These are phyloP conservation scores for Elaphomyces granulatus DNA, from an alignment of 495 filamentous ascomycete genomes.

Conservation along the genomic window DNA sequence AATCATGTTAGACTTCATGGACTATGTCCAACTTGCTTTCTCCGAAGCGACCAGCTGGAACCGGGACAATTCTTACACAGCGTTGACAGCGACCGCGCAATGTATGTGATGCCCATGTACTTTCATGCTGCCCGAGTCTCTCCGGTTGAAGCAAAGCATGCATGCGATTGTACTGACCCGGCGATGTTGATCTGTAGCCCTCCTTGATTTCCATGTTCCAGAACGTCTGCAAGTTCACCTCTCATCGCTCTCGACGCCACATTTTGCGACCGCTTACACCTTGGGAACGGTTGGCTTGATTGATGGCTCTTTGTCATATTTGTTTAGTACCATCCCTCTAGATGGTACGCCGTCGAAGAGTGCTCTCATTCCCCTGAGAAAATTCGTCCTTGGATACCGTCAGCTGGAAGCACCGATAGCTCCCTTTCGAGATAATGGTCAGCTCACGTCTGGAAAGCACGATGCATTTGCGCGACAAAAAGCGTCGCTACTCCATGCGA, in stretches of 20 bases:
- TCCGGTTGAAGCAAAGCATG: not conserved
- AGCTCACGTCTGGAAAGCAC: conserved; percentile 5
- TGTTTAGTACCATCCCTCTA: conserved; percentile 71
- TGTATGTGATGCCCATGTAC: conserved; percentile 31
- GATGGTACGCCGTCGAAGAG: conserved; percentile 39
- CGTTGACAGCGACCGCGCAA: conserved; percentile 73
- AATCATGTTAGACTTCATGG: conserved; percentile 99
- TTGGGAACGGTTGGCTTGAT: conserved; percentile 73
- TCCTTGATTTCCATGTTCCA: conserved; percentile 76
- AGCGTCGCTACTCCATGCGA: conserved; percentile 71
- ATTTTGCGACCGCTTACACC: conserved; percentile 85
- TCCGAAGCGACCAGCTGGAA: conserved; percentile 79
- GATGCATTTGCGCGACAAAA: conserved; percentile 19
- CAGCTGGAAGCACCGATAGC: conserved; percentile 39
- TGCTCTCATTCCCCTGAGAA: conserved; percentile 43
- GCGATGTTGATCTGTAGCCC: conserved; percentile 34
- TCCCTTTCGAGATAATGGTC: conserved; percentile 21
- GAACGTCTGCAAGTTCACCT: conserved; percentile 59
- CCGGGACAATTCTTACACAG: conserved; percentile 81
- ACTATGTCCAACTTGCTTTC: conserved; percentile 90
- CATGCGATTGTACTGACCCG: conserved; percentile 1
- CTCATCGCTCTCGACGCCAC: conserved; percentile 78
- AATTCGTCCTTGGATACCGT: conserved; percentile 54
- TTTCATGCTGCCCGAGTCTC: not conserved
- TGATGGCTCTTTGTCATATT: conserved; percentile 81